phyloP scores from a whole-genome alignment of 345 rosid genomes.

The Pistacia vera region DNA sequence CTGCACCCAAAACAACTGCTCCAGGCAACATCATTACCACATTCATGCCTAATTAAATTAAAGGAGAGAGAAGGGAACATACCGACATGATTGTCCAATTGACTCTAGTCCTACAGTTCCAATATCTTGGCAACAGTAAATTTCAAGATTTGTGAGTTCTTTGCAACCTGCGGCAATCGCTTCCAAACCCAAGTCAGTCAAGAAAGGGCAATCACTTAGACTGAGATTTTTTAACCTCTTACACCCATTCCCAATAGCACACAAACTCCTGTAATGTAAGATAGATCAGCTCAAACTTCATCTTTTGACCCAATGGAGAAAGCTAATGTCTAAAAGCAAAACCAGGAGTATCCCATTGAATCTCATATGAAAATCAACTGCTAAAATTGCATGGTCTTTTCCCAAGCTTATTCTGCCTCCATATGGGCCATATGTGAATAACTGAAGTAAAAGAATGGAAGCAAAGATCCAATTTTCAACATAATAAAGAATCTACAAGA shows the following conservation, averaged over 20 bases:
- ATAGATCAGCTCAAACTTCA: slow-evolving; percentile 18
- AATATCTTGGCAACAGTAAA: slow-evolving; percentile 89
- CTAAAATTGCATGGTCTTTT: background rate
- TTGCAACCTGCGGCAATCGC: slow-evolving; percentile 78
- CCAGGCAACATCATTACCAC: background rate
- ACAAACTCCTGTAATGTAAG: slow-evolving; percentile 74
- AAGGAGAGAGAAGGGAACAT: slow-evolving; percentile 25
- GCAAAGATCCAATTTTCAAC: background rate
- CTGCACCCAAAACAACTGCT: background rate
- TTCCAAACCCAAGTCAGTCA: slow-evolving; percentile 79
- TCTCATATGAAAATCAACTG: background rate
- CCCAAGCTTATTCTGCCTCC: background rate
- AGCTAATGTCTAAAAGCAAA: background rate
- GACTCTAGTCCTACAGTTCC: slow-evolving; percentile 81
- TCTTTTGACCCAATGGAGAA: slow-evolving; percentile 2
- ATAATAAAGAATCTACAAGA: too few relatives aligned
- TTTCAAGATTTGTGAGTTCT: slow-evolving; percentile 77
- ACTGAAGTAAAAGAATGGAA: background rate
- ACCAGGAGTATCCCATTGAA: background rate
- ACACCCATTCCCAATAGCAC: slow-evolving; percentile 74
- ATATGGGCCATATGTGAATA: background rate
- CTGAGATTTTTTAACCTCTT: slow-evolving; percentile 72
- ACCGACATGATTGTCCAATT: slow-evolving; percentile 81
- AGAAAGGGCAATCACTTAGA: slow-evolving; percentile 73
- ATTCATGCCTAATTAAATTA: background rate